Evolutionary conservation across 164 flowering plant genomes (phyloP), one percentile per base, ranked within the genome.

Genomic region (Vitis labrusca): DNA sequence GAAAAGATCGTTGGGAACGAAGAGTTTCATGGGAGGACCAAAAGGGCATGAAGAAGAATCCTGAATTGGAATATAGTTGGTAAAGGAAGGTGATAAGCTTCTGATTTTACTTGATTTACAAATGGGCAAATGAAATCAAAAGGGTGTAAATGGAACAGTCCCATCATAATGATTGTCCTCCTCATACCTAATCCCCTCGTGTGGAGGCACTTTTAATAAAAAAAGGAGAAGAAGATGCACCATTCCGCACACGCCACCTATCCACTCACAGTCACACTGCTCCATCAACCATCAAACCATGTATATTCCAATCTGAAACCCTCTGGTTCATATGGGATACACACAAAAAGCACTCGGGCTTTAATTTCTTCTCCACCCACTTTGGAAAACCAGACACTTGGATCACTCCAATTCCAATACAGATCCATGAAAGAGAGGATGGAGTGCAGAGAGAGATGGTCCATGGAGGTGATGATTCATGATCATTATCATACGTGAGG

Each of bases 401-500:
- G 16, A 19, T 57, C 27, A n/a, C 27, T 57, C 59, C 16, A 19
- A 57, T 57, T 23, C 19, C n/a, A 9, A 8, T 57, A 61, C 44
- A 6, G 16, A 61, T 9, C 9, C 13, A 37, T 19, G 50, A 15
- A 51, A 44, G 65, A 47, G 52, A 62, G 52, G 4, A 17, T 9
- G 51, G 47, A 19, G 44, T 37, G 44, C 37, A 53, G 68, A 65
- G 49, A 32, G 29, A 65, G 23, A 54, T 17, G 8, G 3, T 12
- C 19, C 12, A 17, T 5, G 49, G 5, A 12, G 48, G 8, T 10
- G 70, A 29, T 67, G 14, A 15, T 53, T 44, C 32, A 32, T 67
- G 23, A 44, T 37, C 52, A 67, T 37, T 52, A 13, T 57, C 58
- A 67, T 50, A 68, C 59, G 77, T 77, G 79, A 76, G 64, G 78